Percentiles rank a stretch among this genome's conserved stretches.
Evolutionary conservation across 345 rosid genomes (phyloP).

Genomic region (Garcia nutans): DNA sequence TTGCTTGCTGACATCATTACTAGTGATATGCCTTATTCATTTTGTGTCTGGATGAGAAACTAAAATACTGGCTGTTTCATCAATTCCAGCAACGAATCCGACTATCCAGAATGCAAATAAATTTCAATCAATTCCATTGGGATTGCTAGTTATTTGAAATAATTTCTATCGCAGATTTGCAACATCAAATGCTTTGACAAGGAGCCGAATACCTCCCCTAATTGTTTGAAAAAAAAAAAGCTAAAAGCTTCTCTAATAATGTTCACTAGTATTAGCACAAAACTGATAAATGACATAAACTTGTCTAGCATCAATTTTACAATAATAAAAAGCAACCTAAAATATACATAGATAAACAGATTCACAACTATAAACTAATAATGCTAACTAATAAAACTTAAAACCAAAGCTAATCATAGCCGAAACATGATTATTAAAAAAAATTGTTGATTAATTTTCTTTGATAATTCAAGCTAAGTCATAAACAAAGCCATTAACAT

Average conservation of each 20-base stretch:
- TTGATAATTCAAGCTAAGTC: neutral
- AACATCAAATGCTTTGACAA: neutral
- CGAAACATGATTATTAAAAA: neutral
- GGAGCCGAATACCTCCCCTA: neutral
- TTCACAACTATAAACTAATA: neutral
- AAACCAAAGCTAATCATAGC: neutral
- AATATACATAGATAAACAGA: neutral
- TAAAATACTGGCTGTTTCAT: neutral
- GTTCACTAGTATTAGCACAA: neutral
- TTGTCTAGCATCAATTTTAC: neutral
- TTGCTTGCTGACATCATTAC: neutral
- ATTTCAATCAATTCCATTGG: neutral
- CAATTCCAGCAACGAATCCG: neutral
- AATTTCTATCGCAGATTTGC: neutral
- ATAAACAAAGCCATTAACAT: neutral
- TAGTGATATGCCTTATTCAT: neutral
- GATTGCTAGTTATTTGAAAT: too few species aligned
- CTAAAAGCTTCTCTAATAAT: neutral
- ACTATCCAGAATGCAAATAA: neutral
- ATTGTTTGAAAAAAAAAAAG: neutral
- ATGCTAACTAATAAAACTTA: neutral
- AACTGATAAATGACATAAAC: neutral
- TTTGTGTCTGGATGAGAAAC: too few species aligned
- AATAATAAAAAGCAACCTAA: neutral
- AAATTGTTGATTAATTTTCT: neutral